phyloP scores from a whole-genome alignment of 129 eudicot species.

The Chrysanthemum makinoi region DNA sequence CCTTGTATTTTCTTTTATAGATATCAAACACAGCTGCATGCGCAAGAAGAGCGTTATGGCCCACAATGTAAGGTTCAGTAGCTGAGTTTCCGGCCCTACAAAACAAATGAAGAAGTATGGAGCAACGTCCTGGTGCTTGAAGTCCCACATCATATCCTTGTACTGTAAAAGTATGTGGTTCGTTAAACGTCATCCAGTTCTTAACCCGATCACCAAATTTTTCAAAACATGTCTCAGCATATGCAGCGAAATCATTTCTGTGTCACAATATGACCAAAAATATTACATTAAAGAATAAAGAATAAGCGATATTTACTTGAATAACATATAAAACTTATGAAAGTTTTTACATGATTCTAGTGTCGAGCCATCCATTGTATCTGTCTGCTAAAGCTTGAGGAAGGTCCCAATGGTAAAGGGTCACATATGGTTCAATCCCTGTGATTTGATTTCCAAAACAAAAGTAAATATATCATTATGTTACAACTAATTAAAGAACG shows the following conservation, averaged over 20 bases:
- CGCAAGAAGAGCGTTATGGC: constrained; percentile 65
- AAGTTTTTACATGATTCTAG: constrained; percentile 55
- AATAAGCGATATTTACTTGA: too few relatives aligned
- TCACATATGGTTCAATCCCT: constrained; percentile 92
- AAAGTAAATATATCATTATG: neutral
- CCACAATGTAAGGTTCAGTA: constrained; percentile 88
- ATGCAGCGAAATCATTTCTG: constrained; percentile 66
- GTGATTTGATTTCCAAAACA: neutral
- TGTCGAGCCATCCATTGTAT: constrained; percentile 78
- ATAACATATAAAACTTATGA: constrained; percentile 1
- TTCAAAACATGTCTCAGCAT: constrained; percentile 79
- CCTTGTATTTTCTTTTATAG: constrained; percentile 75
- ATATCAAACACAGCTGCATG: constrained; percentile 60
- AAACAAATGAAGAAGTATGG: constrained; percentile 50
- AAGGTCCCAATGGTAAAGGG: constrained; percentile 91
- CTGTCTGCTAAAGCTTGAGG: constrained; percentile 76
- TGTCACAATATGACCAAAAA: neutral
- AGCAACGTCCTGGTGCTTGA: constrained; percentile 81
- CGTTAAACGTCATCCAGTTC: constrained; percentile 92
- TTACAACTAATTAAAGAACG: neutral
- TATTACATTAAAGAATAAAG: neutral
- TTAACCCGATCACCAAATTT: constrained; percentile 89
- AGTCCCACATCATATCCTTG: constrained; percentile 86
- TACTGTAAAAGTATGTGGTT: constrained; percentile 66
- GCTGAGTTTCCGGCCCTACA: constrained; percentile 90